A percentile compares a stretch with the other conserved stretches of the same genome.
Evolutionary conservation across 768 basidiomycete genomes (phyloP).

Genomic region (Thelephora aurantiotincta): DNA sequence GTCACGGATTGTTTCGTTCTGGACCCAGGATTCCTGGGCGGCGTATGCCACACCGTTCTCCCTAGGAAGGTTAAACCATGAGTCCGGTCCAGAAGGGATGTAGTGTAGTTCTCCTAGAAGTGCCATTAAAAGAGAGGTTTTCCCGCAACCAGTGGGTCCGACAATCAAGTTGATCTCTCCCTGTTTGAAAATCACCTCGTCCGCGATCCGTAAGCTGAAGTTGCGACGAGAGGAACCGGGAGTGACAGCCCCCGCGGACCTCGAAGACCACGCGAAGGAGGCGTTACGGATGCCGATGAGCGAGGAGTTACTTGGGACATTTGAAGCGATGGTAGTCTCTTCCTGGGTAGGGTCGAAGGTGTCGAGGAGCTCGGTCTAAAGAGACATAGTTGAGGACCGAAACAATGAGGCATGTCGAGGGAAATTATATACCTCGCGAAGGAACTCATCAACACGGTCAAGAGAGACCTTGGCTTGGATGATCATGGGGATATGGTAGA

Average conservation of each 20-base stretch:
- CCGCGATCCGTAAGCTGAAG: slow-evolving; percentile 16
- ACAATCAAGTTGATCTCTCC: slow-evolving; percentile 17
- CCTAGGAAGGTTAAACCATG: slow-evolving; percentile 29
- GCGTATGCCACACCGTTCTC: slow-evolving; percentile 31
- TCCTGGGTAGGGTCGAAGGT: slow-evolving; percentile 5
- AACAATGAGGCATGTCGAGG: background rate
- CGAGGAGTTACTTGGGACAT: background rate
- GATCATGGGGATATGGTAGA: slow-evolving; percentile 11
- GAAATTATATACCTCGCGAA: slow-evolving; percentile 14
- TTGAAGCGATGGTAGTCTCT: slow-evolving; percentile 3
- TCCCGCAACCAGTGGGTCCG: slow-evolving; percentile 19
- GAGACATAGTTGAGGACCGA: background rate
- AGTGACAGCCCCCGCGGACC: slow-evolving; percentile 5
- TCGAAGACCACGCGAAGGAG: slow-evolving; percentile 15
- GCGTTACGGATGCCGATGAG: slow-evolving; percentile 14
- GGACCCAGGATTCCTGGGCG: slow-evolving; percentile 36
- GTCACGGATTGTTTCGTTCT: slow-evolving; percentile 25
- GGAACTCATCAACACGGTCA: slow-evolving; percentile 25
- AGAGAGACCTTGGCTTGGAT: slow-evolving; percentile 23
- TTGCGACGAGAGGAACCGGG: slow-evolving; percentile 6
- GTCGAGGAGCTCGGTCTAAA: slow-evolving; percentile 19
- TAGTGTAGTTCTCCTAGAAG: slow-evolving; percentile 21
- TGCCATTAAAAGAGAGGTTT: slow-evolving; percentile 20
- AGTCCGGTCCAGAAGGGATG: slow-evolving; percentile 16
- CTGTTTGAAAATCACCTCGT: slow-evolving; percentile 14